Base-by-base conservation (phyloP, 1,139 yeast genomes). In the Arxiozyma telluris region DNA sequence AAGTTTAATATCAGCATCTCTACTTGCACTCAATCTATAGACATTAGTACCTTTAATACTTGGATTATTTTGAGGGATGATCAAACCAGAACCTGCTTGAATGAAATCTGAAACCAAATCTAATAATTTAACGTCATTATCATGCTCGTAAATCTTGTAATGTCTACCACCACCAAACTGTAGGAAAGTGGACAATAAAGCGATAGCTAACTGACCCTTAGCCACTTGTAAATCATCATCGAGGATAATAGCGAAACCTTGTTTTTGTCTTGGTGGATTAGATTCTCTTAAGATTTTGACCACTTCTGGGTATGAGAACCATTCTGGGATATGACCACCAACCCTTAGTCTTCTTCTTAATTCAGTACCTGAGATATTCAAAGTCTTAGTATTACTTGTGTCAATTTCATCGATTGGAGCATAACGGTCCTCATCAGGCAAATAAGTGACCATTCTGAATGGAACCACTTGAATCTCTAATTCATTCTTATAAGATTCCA, bases 221-320 rank as follows among this genome's bases (percentile, higher is more conserved):
- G 64, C 56, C 12, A 58, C 59, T 4, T 60, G 54, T 45, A 65
- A 46, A 17, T 53, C 44, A 20, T 63, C 59, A 74, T 60, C 59
- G 82, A 77, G 63, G 74, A 77, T 61, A 84, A 68, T 74, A 12
- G 87, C 89, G 72, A 91, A 91, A 47, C 98, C 98, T 75, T 91
- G 98, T 58, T 78, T 72, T 57, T 77, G 80, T 73, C 97, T 84
- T 58, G 98, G 96, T 57, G 98, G 98, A 71, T 91, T 91, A 49
- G 94, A 83, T 63, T 89, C 94, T 70, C 98, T 84, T 65, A 91
- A 79, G 58, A 91, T 91, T 69, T 81, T 79, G 57, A 91, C 98
- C 50, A 91, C 97, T 72, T 91, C 97, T 6, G 97, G 97, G 73
- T 91, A 91, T 2, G 96, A 88, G 74, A 91, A 91, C 98, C 98